phyloP scores from a whole-genome alignment of 176 grass and related monocot species.

The Oryza brachyantha region DNA sequence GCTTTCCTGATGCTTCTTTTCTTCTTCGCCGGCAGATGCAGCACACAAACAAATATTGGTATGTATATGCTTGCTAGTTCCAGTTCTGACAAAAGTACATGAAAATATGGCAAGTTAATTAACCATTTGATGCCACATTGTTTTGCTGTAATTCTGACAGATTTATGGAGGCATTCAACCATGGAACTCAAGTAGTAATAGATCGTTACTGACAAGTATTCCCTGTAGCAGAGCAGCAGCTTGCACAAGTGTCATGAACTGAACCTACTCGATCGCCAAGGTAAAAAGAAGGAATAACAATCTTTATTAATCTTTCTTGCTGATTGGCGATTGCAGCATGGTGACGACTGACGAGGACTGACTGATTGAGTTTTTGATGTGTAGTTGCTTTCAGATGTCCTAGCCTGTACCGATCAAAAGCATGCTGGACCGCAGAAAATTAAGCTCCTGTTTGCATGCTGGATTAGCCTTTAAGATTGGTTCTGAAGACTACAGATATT shows the following conservation, averaged over 20 bases:
- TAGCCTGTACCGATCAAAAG: neutral
- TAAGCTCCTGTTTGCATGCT: conserved; percentile 1
- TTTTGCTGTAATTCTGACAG: neutral
- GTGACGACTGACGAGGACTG: conserved; percentile 4
- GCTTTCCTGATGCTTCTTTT: conserved; percentile 3
- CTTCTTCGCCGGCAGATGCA: neutral
- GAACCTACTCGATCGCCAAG: neutral
- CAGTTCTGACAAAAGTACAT: neutral
- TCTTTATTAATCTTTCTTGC: conserved; percentile 15
- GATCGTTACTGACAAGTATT: no score
- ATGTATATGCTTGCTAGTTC: neutral
- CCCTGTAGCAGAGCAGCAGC: neutral
- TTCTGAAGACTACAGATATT: neutral
- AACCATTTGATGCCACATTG: neutral
- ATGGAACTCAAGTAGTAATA: neutral
- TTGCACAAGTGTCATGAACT: neutral
- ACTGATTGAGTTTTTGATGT: neutral
- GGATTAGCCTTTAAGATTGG: conserved; percentile 15
- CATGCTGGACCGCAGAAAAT: neutral
- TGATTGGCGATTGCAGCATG: neutral
- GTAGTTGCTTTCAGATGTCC: conserved; percentile 11
- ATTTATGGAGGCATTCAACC: neutral
- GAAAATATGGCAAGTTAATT: neutral
- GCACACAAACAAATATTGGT: neutral
- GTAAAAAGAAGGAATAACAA: neutral